phyloP scores from a whole-genome alignment of 257 asterid genomes.

The Ilex aquifolium region DNA sequence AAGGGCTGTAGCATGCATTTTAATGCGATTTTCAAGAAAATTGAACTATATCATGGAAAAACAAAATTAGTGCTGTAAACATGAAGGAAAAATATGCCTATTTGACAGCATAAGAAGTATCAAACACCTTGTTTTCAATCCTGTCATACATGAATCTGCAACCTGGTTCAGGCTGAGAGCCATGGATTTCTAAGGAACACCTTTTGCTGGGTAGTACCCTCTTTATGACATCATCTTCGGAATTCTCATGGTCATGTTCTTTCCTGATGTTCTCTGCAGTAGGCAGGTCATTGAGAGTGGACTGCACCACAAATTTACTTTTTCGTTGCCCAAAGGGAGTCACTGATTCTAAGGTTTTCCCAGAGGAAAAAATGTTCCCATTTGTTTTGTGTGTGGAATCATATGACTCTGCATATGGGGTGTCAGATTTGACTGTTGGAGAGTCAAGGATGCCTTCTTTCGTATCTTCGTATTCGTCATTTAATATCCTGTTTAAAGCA shows the following conservation, averaged over 20 bases:
- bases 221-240: conserved; percentile 75
- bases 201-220: conserved; percentile 62
- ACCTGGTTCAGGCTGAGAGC: conserved; percentile 63
- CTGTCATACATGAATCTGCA: conserved; percentile 97
- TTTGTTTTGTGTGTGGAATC: conserved; percentile 49
- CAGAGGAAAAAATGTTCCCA: conserved; percentile 49
- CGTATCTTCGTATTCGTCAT: conserved; percentile 47
- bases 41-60: conserved; percentile 50
- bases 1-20: conserved; percentile 36
- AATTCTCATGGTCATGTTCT: conserved; percentile 35
- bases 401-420: conserved; percentile 25
- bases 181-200: conserved; percentile 47
- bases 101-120: conserved; percentile 8
- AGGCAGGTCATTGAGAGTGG: conserved; percentile 53
- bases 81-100: conserved; percentile 10
- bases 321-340: conserved; percentile 90
- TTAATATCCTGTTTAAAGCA: conserved; percentile 45
- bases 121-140: conserved; percentile 80
- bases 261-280: conserved; percentile 32
- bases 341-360: conserved; percentile 51
- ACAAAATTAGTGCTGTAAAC: conserved; percentile 16
- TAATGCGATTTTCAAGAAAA: conserved; percentile 71
- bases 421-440: conserved; percentile 39
- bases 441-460: conserved; percentile 44
- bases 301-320: conserved; percentile 74